Evolutionary conservation across 352 stramenopile genomes (phyloP).

Genomic region (Sclerospora graminicola): DNA sequence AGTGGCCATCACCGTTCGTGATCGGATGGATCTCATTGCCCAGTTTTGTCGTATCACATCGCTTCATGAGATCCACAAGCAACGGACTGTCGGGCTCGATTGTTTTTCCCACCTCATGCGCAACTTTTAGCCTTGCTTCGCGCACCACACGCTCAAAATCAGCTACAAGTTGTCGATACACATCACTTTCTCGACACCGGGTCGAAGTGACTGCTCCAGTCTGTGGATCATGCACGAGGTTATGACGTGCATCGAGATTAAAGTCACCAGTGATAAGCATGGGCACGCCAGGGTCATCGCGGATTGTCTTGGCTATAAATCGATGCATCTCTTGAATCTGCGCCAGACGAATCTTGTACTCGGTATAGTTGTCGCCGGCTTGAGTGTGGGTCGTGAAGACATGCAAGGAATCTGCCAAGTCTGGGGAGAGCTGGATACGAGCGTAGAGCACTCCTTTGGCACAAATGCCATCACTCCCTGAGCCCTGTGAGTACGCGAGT

Average conservation of each 20-base stretch:
- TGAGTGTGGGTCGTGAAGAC: slow-evolving; percentile 85
- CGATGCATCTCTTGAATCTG: slow-evolving; percentile 54
- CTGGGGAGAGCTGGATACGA: slow-evolving; percentile 57
- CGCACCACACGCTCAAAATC: slow-evolving; percentile 36
- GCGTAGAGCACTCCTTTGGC: slow-evolving; percentile 72
- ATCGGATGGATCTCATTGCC: slow-evolving; percentile 47
- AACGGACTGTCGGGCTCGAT: background rate
- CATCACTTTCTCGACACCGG: slow-evolving; percentile 40
- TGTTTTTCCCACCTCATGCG: slow-evolving; percentile 4
- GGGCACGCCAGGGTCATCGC: slow-evolving; percentile 37
- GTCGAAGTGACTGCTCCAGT: slow-evolving; percentile 17
- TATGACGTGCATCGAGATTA: slow-evolving; percentile 68
- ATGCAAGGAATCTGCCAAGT: slow-evolving; percentile 57
- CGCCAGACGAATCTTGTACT: slow-evolving; percentile 42
- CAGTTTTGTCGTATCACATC: slow-evolving; percentile 37
- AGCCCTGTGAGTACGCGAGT: slow-evolving; percentile 41
- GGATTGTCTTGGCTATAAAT: slow-evolving; percentile 45
- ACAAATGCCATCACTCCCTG: slow-evolving; percentile 58
- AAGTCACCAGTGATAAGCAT: slow-evolving; percentile 73
- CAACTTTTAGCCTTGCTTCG: slow-evolving; percentile 16
- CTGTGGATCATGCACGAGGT: slow-evolving; percentile 36
- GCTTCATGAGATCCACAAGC: slow-evolving; percentile 66
- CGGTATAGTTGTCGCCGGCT: slow-evolving; percentile 36
- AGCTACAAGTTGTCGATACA: slow-evolving; percentile 47
- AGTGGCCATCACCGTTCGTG: slow-evolving; percentile 75